phyloP scores from a whole-genome alignment of 73 alveolate genomes.

The Effrenium voratum region DNA sequence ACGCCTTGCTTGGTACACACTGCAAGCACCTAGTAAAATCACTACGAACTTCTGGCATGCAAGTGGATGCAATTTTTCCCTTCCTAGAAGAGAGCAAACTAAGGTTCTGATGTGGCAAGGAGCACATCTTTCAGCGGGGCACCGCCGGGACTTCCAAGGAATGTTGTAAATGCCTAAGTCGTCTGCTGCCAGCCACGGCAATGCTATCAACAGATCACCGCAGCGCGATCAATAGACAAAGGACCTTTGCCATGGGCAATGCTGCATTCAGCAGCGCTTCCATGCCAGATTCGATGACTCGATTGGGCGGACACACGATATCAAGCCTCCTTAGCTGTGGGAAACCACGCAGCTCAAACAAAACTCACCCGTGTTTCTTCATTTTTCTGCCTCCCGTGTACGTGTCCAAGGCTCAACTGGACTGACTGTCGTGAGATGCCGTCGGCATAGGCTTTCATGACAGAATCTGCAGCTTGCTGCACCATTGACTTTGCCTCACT shows the following conservation, averaged over 20 bases:
- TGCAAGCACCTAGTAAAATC: no score
- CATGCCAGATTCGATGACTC: constrained; percentile 83
- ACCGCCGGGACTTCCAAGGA: neutral
- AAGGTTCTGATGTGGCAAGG: neutral
- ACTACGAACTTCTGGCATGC: no score
- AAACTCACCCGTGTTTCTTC: neutral
- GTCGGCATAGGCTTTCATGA: constrained; percentile 62
- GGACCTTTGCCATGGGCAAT: constrained; percentile 71
- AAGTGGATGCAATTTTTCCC: no score
- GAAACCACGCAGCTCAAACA: no score
- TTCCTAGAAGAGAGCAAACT: no score
- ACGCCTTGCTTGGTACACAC: constrained; percentile 14
- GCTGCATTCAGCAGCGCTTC: constrained; percentile 87
- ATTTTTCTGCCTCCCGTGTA: neutral
- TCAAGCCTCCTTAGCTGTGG: constrained; percentile 70
- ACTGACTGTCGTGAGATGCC: constrained; percentile 84
- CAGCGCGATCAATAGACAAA: neutral
- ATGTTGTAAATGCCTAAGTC: constrained; percentile 30
- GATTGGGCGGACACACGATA: constrained; percentile 76
- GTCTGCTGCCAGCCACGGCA: neutral
- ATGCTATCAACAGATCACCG: neutral
- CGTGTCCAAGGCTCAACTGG: constrained; percentile 36
- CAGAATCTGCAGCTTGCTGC: constrained; percentile 84
- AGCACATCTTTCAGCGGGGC: constrained; percentile 43
- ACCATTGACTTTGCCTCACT: constrained; percentile 64